A percentile compares a stretch with the other conserved stretches of the same genome.
Conservation (phyloP, 768 basidiomycete genomes). For the Agrocybe praecox region DNA sequence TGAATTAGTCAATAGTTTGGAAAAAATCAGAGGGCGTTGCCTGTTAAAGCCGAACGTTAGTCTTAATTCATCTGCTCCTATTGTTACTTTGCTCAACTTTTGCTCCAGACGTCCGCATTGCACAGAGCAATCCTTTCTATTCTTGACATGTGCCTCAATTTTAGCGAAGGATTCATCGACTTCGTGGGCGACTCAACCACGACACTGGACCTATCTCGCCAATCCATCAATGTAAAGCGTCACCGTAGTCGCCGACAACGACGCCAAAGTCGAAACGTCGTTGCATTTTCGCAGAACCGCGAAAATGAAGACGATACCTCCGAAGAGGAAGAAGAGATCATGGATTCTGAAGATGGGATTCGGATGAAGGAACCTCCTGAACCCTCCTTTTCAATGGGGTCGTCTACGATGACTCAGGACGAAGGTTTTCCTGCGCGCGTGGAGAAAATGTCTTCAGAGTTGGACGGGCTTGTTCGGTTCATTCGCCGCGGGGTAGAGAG, state of each 20-base stretch:
- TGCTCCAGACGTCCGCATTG: slow-evolving; percentile 59
- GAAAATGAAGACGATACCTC: slow-evolving; percentile 40
- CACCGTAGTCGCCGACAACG: slow-evolving; percentile 67
- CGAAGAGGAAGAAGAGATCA: slow-evolving; percentile 45
- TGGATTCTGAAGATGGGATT: slow-evolving; percentile 26
- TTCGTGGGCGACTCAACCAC: slow-evolving; percentile 61
- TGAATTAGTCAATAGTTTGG: slow-evolving; percentile 43
- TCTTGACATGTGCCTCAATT: slow-evolving; percentile 74
- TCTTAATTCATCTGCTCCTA: not conserved
- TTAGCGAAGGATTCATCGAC: slow-evolving; percentile 62
- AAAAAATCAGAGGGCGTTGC: slow-evolving; percentile 61
- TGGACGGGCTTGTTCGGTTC: slow-evolving; percentile 74
- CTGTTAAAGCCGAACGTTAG: slow-evolving; percentile 63
- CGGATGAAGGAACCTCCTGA: slow-evolving; percentile 11
- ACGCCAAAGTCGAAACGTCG: slow-evolving; percentile 55
- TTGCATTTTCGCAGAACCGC: slow-evolving; percentile 57
- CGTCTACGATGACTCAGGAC: slow-evolving; percentile 22
- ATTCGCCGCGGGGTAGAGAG: slow-evolving; percentile 70
- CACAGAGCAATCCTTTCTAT: slow-evolving; percentile 68
- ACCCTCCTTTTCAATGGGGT: slow-evolving; percentile 19
- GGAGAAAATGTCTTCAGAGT: slow-evolving; percentile 67
- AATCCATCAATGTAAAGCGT: slow-evolving; percentile 52
- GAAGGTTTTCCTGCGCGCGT: slow-evolving; percentile 52
- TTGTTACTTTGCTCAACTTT: not conserved
- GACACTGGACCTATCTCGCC: slow-evolving; percentile 58